Evolutionary conservation across 202 grass and related monocot genomes (phyloP), one percentile per base, ranked within the genome.

Genomic region (Bolboschoenoplectus hybrid): DNA sequence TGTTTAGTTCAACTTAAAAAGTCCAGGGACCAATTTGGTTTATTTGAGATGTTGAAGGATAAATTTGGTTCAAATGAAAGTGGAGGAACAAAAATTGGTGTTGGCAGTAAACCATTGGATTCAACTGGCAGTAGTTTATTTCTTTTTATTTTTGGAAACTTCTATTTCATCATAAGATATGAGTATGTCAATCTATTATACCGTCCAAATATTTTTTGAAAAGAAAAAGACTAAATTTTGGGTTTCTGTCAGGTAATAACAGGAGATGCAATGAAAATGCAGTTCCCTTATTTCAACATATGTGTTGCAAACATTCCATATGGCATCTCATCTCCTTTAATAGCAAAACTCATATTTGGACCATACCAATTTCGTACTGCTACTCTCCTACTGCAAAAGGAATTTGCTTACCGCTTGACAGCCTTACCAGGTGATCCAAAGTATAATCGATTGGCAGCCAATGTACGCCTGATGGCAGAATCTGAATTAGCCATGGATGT

Each of bases 241-340:
- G 19, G 7, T 43, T 17, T 2, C 87, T 85, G 47, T 53, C 77
- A 97, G 89, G 86, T 93, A 39, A 92, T 93, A 56, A 84, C 0
- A 12, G 88, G 83, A 4, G 95, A 97, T 77, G 92, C 92, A 36
- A 67, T 94, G 52, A 88, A 91, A 85, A 81, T 80, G 2, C 84
- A 94, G 20, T 94, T 97, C 88, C 92, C 91, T 34, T 35, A 85
- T 80, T 94, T 97, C 58, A 85, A 91, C 64, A 60, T 90, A 19
- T 97, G 94, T 53, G 91, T 97, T 26, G 91, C 94, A 20, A 97
- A 94, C 89, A 97, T 97, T 63, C 92, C 92, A 6, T 97, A 94
- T 61, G 86, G 90, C 2, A 94, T 94, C 66, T 93, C 94, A 12
- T 97, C 94, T 63, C 92, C 92, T 69, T 87, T 97, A 35, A 94